These are phyloP conservation scores for Eimeria zaria DNA, from an alignment of 169 alveolate genomes.

Conservation along the genomic window DNA sequence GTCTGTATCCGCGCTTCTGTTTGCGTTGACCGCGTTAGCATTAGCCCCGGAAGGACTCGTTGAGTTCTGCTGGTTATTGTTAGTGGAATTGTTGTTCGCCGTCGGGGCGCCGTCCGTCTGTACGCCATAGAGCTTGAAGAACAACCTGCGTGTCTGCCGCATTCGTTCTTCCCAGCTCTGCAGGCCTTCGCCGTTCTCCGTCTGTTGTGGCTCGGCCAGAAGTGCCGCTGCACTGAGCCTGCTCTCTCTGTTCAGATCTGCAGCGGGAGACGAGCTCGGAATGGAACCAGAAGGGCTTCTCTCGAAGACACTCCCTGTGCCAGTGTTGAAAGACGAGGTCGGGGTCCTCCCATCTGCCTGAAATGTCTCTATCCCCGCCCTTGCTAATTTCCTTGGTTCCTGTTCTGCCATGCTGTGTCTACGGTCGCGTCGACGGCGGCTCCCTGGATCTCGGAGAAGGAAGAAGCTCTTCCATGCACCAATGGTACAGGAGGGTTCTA, in stretches of 20 bases:
- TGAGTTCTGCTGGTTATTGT: background rate
- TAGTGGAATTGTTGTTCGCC: background rate
- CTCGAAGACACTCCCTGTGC: background rate
- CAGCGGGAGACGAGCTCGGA: background rate
- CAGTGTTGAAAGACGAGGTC: background rate
- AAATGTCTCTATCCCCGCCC: background rate
- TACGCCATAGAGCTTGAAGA: slow-evolving; percentile 68
- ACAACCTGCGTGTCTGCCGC: slow-evolving; percentile 37
- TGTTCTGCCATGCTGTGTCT: background rate
- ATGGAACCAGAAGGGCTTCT: background rate
- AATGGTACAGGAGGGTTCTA: slow-evolving; percentile 64
- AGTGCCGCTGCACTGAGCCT: background rate
- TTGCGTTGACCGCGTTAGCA: background rate
- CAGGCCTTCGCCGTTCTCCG: background rate
- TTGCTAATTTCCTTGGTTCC: background rate
- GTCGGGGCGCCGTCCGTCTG: slow-evolving; percentile 24
- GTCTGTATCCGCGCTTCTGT: slow-evolving; percentile 52
- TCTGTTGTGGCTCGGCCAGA: background rate
- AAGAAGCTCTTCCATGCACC: slow-evolving; percentile 75
- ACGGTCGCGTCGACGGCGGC: slow-evolving; percentile 39
- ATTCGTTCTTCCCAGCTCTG: slow-evolving; percentile 65
- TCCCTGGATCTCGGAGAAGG: slow-evolving; percentile 8
- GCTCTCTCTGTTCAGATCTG: background rate
- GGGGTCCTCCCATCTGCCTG: background rate
- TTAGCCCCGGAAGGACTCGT: background rate